Base-by-base conservation (phyloP, 306 rosid species). In the Phaseolus lunatus region DNA sequence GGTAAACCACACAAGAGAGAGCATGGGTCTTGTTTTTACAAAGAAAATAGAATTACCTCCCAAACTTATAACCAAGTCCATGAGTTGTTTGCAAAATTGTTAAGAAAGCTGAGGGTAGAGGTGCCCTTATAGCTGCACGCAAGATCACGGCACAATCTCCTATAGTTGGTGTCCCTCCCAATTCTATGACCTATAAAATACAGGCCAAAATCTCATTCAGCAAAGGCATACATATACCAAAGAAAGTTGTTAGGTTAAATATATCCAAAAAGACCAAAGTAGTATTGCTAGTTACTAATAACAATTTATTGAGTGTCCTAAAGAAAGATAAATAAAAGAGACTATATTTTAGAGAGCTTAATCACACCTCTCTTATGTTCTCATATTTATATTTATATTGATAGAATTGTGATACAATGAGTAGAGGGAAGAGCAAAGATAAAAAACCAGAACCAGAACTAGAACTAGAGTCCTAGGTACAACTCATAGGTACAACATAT, bases 81-180 rank as follows among this genome's bases (percentile, higher is more conserved):
- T 90, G 99, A 26, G 97, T 88, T 52, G 85, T 84, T 84, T 90
- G 97, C 89, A 95, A 84, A 84, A 92, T 95, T 73, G 84, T 86
- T 90, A 95, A 87, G 92, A 95, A 92, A 73, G 89, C 85, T 43
- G 97, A 90, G 44, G 97, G 99, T 50, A 90, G 67, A 73, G 97
- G 97, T 76, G 93, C 94, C 83, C 70, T 95, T 80, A 88, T 79
- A 49, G 99, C 92, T 62, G 96, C 97, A 29, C 96, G 99, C 85
- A 92, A 79, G 76, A 92, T 89, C 88, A 90, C 72, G 52, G 97
- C 94, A 90, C 96, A 89, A 81, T 95, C 99, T 29, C 94, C 99
- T 70, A 92, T 83, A 14, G 99, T 92, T 39, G 99, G 99, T 57
- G 79, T 86, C 80, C 96, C 97, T 74, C 97, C 97, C 89, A 95